Base-by-base conservation (phyloP, 2,329 filamentous ascomycete genomes). In the Colletotrichum zoysiae region DNA sequence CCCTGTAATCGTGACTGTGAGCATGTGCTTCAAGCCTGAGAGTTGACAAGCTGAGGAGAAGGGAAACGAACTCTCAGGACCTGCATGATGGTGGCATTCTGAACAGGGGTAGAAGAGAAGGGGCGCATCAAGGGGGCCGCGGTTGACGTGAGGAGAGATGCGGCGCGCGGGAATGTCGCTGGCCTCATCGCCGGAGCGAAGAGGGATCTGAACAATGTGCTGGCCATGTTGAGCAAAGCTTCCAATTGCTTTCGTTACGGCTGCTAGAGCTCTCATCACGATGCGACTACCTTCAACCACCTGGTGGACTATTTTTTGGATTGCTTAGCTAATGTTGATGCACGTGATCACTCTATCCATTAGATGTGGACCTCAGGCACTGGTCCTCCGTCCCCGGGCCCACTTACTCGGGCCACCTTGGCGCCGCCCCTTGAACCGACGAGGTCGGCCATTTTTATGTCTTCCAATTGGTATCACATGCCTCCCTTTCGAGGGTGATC, bases 1-100 rank as follows among this genome's bases (percentile, higher is more conserved):
- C 94, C 94, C 81, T 90, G 82, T 61, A 16, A 4, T 4, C 26
- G 42, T 6, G 38, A 23, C 1, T 40, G 35, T 56, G 12, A 59
- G 23, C 20, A 3, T 23, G 44, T 46, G 9, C 60, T 6, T 58
- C 23, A 7, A 40, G 12, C 12, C 55, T n/a, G 42, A 12, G 5
- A 7, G 40, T 18, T 18, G n/a, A 14, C 40, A 44, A 53, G 9
- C 8, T 30, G 16, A 38, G 11, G 23, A 35, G 60, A 33, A 30
- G n/a, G 50, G 14, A 30, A 23, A 77, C 83, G 72, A 79, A 86
- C 85, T 74, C 88, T 87, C 23, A 92, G 86, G 70, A 94, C 90
- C 81, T 95, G 92, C 84, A 92, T 94, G 76, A 93, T 86, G 11
- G 92, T 95, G 66, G 92, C 89, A 75, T 84, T 83, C 68, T 83